A percentile compares a stretch with the other conserved stretches of the same genome.
Evolutionary conservation across 768 basidiomycete genomes (phyloP).

Genomic region (Agaricus bisporus): DNA sequence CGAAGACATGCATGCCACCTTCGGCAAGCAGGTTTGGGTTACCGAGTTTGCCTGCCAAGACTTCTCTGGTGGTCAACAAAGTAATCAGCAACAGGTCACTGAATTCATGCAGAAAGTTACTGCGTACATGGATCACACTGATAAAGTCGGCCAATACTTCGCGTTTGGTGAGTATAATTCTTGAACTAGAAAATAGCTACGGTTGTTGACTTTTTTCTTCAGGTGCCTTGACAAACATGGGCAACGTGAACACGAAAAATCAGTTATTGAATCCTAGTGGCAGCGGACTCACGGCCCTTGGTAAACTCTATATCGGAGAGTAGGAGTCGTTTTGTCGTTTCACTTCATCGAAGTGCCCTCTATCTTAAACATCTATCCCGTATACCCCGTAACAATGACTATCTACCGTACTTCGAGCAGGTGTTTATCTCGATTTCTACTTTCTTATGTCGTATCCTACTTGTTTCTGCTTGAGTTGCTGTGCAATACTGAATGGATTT

Average conservation of each 20-base stretch:
- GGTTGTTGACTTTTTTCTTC: not conserved
- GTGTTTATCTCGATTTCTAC: not conserved
- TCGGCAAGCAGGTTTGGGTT: conserved; percentile 42
- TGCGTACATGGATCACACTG: conserved; percentile 37
- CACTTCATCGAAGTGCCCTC: not conserved
- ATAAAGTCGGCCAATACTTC: conserved; percentile 36
- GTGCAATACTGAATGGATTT: not conserved
- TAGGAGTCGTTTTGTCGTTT: conserved; percentile 11
- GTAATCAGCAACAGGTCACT: conserved; percentile 32
- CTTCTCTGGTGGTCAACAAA: conserved; percentile 44
- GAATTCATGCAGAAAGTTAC: conserved; percentile 41
- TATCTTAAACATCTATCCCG: not conserved
- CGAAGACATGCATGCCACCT: conserved; percentile 36
- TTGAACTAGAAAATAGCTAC: not conserved
- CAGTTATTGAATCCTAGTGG: conserved; percentile 40
- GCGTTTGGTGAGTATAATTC: conserved; percentile 51
- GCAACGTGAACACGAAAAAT: conserved; percentile 51
- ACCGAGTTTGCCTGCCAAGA: conserved; percentile 74
- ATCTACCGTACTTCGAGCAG: not conserved
- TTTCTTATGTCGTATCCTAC: too few relatives aligned
- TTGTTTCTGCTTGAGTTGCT: not conserved
- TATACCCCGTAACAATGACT: conserved; percentile 1
- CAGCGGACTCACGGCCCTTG: conserved; percentile 44
- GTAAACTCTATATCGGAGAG: conserved; percentile 36
- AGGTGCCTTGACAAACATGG: conserved; percentile 54